Conservation (phyloP, 148 eudicot genomes). For the Rhododendron henanense region DNA sequence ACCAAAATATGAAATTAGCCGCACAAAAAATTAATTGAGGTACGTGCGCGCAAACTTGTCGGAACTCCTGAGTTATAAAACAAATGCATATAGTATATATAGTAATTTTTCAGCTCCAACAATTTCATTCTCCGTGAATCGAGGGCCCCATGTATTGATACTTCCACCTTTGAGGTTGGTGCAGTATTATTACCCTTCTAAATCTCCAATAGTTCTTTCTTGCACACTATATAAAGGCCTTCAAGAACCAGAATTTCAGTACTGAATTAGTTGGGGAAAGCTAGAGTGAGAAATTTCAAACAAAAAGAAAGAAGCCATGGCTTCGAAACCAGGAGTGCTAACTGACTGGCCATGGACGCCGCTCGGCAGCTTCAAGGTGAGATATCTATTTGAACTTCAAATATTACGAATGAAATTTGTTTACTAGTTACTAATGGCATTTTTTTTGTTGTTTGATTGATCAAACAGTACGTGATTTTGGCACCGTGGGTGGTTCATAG, state of each 20-base stretch:
- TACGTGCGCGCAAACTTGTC: neutral
- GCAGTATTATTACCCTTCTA: too few relatives aligned
- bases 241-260: neutral
- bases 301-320: slow-evolving; percentile 9
- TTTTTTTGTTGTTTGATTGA: neutral
- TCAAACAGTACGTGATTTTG: slow-evolving; percentile 39
- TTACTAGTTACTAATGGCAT: neutral
- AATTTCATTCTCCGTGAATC: too few relatives aligned
- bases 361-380: slow-evolving; percentile 30
- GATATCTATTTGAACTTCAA: neutral
- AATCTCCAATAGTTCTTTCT: too few relatives aligned
- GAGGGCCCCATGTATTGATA: too few relatives aligned
- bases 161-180: too few relatives aligned
- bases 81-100: too few relatives aligned
- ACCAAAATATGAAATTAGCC: neutral
- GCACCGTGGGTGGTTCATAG: slow-evolving; percentile 51
- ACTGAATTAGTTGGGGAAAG: neutral
- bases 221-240: neutral
- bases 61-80: neutral
- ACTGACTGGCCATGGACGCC: slow-evolving; percentile 32
- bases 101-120: too few relatives aligned
- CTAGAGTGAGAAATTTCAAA: neutral
- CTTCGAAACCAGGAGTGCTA: slow-evolving; percentile 27
- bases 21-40: neutral
- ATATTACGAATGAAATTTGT: neutral